Conservation (phyloP, 2,329 filamentous ascomycete species). For the Colletotrichum caudatum region DNA sequence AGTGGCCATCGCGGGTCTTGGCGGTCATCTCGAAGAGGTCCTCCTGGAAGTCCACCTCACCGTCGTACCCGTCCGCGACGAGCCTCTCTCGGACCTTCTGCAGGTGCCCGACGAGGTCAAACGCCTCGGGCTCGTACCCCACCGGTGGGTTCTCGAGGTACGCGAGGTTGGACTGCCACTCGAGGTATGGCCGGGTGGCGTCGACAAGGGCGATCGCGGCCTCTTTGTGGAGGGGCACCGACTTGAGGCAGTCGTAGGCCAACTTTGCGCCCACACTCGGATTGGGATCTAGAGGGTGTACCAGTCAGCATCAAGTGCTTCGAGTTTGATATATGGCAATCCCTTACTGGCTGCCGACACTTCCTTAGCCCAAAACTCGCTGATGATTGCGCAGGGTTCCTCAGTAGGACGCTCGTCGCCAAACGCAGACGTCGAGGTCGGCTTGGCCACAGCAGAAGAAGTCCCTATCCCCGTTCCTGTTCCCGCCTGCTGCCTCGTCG, state of each 20-base stretch:
- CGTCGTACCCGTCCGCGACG: conserved; percentile 50
- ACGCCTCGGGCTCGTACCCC: conserved; percentile 51
- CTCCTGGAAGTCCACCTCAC: conserved; percentile 56
- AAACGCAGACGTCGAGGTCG: not conserved
- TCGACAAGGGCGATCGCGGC: conserved; percentile 51
- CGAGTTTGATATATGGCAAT: not conserved
- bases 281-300: not conserved
- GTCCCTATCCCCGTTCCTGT: not conserved
- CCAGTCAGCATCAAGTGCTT: not conserved
- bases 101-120: conserved; percentile 36
- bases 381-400: not conserved
- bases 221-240: conserved; percentile 52
- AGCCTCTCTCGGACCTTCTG: conserved; percentile 50
- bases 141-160: conserved; percentile 64
- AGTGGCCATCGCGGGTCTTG: conserved; percentile 56
- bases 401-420: not conserved
- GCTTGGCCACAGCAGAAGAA: not conserved
- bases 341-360: not conserved
- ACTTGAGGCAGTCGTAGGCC: conserved; percentile 53
- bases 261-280: conserved; percentile 49
- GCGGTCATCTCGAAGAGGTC: conserved; percentile 56
- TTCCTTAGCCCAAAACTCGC: not conserved
- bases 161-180: conserved; percentile 61
- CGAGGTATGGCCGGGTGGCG: conserved; percentile 54
- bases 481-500: not conserved